phyloP scores from a whole-genome alignment of 2,329 filamentous ascomycete species.

The Furcasterigmium sp. region DNA sequence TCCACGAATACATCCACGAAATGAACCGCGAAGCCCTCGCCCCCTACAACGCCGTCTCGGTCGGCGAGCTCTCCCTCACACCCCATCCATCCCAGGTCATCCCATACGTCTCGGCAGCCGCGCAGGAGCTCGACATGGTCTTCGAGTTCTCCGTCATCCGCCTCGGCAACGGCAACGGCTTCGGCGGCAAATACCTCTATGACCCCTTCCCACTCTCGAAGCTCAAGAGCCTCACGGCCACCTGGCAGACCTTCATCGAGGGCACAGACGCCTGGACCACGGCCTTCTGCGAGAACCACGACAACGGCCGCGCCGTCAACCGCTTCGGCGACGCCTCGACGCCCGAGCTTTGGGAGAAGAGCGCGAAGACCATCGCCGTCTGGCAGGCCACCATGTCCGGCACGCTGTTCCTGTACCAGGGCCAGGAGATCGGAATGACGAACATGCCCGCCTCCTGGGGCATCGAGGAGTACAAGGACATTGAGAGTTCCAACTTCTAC shows the following conservation, averaged over 20 bases:
- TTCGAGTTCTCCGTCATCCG: conserved; percentile 56
- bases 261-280: conserved; percentile 52
- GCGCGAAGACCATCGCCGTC: conserved; percentile 48
- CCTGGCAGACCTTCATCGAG: conserved; percentile 44
- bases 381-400: conserved; percentile 45
- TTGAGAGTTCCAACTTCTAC: conserved; percentile 49
- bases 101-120: conserved; percentile 46
- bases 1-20: conserved; percentile 57
- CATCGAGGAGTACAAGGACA: conserved; percentile 47
- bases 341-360: conserved; percentile 34
- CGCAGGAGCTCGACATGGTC: conserved; percentile 55
- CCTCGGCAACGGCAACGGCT: conserved; percentile 42
- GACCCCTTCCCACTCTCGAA: conserved; percentile 37
- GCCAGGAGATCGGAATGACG: conserved; percentile 57
- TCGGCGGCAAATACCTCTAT: conserved; percentile 43
- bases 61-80: conserved; percentile 57
- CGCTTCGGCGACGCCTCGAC: conserved; percentile 44
- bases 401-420: conserved; percentile 54
- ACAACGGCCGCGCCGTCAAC: conserved; percentile 52
- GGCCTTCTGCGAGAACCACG: conserved; percentile 60
- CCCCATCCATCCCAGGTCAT: conserved; percentile 46
- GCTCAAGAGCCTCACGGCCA: conserved; percentile 36
- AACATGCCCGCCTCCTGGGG: conserved; percentile 47
- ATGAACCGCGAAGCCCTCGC: conserved; percentile 48
- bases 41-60: conserved; percentile 54